These are phyloP conservation scores for Xanthoconium separans DNA, from an alignment of 1,284 basidiomycete genomes.

Conservation along the genomic window DNA sequence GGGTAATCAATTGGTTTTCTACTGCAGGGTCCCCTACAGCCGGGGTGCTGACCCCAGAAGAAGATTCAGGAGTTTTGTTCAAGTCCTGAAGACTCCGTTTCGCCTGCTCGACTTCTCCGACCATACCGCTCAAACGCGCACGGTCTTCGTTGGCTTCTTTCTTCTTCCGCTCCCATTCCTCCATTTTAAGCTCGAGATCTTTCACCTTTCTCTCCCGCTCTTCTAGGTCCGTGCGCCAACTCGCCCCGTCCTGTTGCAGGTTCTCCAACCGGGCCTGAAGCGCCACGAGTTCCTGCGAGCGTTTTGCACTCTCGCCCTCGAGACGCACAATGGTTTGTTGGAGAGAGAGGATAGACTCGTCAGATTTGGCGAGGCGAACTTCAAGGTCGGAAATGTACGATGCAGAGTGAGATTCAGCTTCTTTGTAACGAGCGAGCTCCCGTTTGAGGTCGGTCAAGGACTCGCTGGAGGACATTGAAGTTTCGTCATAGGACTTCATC, in stretches of 20 bases:
- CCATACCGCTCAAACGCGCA: conserved; percentile 61
- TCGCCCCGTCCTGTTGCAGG: conserved; percentile 68
- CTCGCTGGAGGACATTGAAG: conserved; percentile 70
- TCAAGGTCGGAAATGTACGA: conserved; percentile 93
- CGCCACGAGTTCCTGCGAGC: conserved; percentile 65
- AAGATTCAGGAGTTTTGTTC: conserved; percentile 25
- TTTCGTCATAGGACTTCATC: conserved; percentile 81
- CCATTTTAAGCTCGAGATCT: conserved; percentile 74
- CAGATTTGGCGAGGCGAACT: conserved; percentile 73
- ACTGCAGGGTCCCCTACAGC: conserved; percentile 35
- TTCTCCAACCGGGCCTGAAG: conserved; percentile 74
- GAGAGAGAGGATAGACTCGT: conserved; percentile 71
- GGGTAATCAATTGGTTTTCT: conserved; percentile 58
- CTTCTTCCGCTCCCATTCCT: conserved; percentile 70
- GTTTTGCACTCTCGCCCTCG: conserved; percentile 73
- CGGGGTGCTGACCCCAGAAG: conserved; percentile 32
- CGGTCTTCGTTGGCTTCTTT: conserved; percentile 65
- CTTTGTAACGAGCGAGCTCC: conserved; percentile 78
- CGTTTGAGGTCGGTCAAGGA: conserved; percentile 81
- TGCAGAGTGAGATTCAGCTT: conserved; percentile 68
- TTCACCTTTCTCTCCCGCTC: conserved; percentile 73
- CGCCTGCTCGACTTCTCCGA: conserved; percentile 70
- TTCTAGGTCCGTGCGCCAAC: conserved; percentile 80
- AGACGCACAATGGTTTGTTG: conserved; percentile 73
- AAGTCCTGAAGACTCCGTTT: conserved; percentile 57